Conservation (phyloP, 2,329 filamentous ascomycete genomes). For the Cercospora brassicicola region DNA sequence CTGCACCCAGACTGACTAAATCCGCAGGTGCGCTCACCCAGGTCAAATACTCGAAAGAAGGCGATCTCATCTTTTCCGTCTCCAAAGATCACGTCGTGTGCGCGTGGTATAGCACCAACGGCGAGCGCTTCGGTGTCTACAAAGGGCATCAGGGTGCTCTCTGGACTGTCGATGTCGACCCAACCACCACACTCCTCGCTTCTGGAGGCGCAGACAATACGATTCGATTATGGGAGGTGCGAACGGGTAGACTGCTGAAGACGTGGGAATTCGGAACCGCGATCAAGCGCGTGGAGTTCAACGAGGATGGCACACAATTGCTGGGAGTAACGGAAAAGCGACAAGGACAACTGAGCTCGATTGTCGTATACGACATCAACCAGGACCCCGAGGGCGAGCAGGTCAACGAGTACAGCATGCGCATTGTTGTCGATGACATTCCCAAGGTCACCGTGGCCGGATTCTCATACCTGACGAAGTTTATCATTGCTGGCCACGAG, state of each 20-base stretch:
- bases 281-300: slow-evolving; percentile 97
- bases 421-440: slow-evolving; percentile 84
- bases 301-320: slow-evolving; percentile 84
- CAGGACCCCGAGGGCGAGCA: slow-evolving; percentile 81
- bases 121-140: slow-evolving; percentile 95
- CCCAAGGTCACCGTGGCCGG: slow-evolving; percentile 97
- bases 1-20: not conserved
- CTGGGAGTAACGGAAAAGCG: slow-evolving; percentile 97
- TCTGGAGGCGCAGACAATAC: slow-evolving; percentile 98
- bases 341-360: slow-evolving; percentile 92
- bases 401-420: slow-evolving; percentile 75
- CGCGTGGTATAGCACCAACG: slow-evolving; percentile 96
- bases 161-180: slow-evolving; percentile 97
- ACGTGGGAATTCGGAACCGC: slow-evolving; percentile 96
- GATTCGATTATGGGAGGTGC: slow-evolving; percentile 93
- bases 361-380: slow-evolving; percentile 87
- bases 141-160: slow-evolving; percentile 95
- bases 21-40: slow-evolving; percentile 21
- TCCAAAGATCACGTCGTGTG: slow-evolving; percentile 96
- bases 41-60: slow-evolving; percentile 81
- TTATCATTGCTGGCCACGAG: slow-evolving; percentile 97
- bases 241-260: slow-evolving; percentile 89
- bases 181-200: slow-evolving; percentile 85
- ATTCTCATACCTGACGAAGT: slow-evolving; percentile 91
- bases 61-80: slow-evolving; percentile 93